Evolutionary conservation across 495 filamentous ascomycete genomes (phyloP).

Genomic region (Penicillium lividum): DNA sequence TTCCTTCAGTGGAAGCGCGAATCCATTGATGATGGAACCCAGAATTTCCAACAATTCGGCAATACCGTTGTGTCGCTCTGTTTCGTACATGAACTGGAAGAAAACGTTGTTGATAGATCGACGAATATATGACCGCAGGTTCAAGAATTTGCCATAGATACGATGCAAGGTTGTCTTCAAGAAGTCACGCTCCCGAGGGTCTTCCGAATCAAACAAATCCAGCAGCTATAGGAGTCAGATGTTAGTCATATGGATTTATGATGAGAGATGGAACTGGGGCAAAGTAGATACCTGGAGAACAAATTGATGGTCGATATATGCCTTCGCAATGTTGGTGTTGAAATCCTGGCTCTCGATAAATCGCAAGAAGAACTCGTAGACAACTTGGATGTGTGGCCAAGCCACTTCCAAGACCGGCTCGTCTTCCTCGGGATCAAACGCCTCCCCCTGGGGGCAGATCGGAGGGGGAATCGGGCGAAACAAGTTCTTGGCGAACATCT

Average conservation of each 20-base stretch:
- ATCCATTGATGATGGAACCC: conserved; percentile 99
- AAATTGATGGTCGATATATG: conserved; percentile 97
- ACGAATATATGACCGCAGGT: conserved; percentile 93
- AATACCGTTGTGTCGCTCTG: conserved; percentile 97
- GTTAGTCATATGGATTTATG: background rate
- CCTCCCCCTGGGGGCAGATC: conserved; percentile 96
- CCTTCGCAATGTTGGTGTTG: conserved; percentile 99
- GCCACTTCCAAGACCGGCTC: conserved; percentile 98
- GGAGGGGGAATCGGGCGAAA: conserved; percentile 97
- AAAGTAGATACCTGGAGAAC: conserved; percentile 71
- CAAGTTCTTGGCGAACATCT: conserved; percentile 99
- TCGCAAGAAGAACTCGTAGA: conserved; percentile 98
- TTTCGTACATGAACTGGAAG: conserved; percentile 99
- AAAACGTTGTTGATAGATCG: conserved; percentile 99
- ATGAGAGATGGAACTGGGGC: background rate
- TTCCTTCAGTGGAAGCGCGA: conserved; percentile 95
- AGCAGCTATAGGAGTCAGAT: conserved; percentile 58
- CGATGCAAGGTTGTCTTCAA: conserved; percentile 96
- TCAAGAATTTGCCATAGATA: conserved; percentile 99
- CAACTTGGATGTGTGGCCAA: conserved; percentile 99
- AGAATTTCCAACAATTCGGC: conserved; percentile 96
- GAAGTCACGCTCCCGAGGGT: conserved; percentile 95
- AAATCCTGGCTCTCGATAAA: conserved; percentile 99
- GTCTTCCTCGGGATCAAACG: conserved; percentile 98
- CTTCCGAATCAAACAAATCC: conserved; percentile 99